Evolutionary conservation across 371 early-diverging fungal species (phyloP).

Genomic region (Vairimorpha necatrix): DNA sequence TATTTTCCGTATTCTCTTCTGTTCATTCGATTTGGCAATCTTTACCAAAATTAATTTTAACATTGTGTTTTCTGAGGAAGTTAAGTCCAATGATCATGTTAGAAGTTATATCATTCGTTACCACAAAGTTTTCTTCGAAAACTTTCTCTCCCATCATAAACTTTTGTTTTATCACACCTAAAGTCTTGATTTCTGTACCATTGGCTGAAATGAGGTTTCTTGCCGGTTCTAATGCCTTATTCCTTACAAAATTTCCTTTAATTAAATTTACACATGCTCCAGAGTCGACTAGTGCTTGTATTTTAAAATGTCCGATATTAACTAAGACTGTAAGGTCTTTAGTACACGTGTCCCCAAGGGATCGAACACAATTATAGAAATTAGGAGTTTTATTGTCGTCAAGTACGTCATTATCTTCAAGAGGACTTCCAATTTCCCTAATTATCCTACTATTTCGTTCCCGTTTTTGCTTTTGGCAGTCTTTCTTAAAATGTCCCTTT

Average conservation of each 20-base stretch:
- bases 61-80: not conserved
- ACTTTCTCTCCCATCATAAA: not conserved
- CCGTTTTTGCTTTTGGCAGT: not conserved
- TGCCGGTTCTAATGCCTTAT: not conserved
- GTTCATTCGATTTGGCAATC: too few species aligned
- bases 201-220: not conserved
- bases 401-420: not conserved
- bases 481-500: not conserved
- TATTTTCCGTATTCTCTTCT: not conserved
- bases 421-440: not conserved
- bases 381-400: not conserved
- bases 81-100: not conserved
- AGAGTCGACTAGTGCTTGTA: not conserved
- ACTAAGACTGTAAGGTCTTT: not conserved
- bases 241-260: not conserved
- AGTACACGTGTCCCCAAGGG: not conserved
- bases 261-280: constrained; percentile 9
- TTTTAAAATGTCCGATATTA: not conserved
- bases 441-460: too few species aligned
- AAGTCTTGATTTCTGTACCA: not conserved
- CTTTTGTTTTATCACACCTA: not conserved
- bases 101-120: not conserved
- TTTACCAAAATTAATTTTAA: not conserved
- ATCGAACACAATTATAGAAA: not conserved
- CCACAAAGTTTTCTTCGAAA: not conserved